Conservation (phyloP, 2,329 filamentous ascomycete species). For the Graphilbum fragrans region DNA sequence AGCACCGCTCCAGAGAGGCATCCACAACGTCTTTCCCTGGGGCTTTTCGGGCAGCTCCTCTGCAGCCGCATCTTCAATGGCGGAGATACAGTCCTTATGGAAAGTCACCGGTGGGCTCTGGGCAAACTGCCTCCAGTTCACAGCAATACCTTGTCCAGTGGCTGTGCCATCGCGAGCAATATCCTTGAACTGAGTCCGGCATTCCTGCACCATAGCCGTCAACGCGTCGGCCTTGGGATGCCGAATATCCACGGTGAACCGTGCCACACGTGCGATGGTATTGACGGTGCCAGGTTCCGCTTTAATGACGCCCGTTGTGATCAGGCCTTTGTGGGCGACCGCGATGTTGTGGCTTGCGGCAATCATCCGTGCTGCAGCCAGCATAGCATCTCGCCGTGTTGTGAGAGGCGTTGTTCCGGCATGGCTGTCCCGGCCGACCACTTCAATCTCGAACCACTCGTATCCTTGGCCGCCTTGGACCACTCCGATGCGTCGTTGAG, state of each 20-base stretch:
- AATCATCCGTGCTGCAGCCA: conserved; percentile 22
- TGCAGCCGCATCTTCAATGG: conserved; percentile 47
- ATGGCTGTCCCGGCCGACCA: conserved; percentile 56
- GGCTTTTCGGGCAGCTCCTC: background rate
- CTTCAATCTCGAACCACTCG: conserved; percentile 57
- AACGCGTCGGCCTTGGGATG: conserved; percentile 42
- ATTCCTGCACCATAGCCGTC: conserved; percentile 4
- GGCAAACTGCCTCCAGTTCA: conserved; percentile 46
- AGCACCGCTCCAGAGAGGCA: conserved; percentile 23
- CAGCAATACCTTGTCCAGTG: conserved; percentile 34
- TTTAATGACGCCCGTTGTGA: conserved; percentile 17
- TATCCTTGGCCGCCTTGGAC: conserved; percentile 66
- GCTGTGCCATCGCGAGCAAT: conserved; percentile 45
- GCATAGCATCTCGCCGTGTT: conserved; percentile 17
- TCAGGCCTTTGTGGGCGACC: conserved; percentile 11
- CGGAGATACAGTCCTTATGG: conserved; percentile 52
- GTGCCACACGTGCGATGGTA: conserved; percentile 56
- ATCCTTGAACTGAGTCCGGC: conserved; percentile 33
- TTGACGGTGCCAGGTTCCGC: conserved; percentile 46
- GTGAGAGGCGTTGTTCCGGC: conserved; percentile 56
- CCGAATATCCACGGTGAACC: conserved; percentile 58
- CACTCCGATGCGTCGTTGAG: conserved; percentile 51
- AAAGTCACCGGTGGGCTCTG: conserved; percentile 51
- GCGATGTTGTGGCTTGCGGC: conserved; percentile 15
- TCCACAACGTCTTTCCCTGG: background rate